Base-by-base conservation (phyloP, 306 rosid species). In the Chamaecrista fasciculata region DNA sequence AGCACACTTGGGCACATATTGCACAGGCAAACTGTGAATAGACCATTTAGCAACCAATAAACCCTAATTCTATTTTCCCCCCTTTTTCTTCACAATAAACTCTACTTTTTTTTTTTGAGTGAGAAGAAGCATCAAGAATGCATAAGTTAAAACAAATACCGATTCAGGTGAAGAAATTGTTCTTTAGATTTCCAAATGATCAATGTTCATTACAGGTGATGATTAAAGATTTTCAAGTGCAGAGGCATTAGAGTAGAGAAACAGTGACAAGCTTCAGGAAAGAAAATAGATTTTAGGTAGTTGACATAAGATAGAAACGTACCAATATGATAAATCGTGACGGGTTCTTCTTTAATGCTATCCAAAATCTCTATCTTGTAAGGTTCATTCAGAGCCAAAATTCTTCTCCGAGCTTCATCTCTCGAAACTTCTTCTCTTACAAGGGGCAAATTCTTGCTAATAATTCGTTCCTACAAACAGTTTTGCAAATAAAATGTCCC, bases 301-400 rank as follows among this genome's bases (percentile, higher is more conserved):
- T n/a, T n/a, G n/a, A n/a, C n/a, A n/a, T n/a, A n/a, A n/a, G n/a
- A n/a, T n/a, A n/a, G n/a, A n/a, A n/a, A n/a, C n/a, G n/a, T n/a
- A 91, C 96, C 99, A 73, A 94, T 89, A 63, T 94, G 97, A 86
- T 91, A 94, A 71, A 94, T 84, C 60, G 96, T 91, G 68, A 94
- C 89, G 70, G 86, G 77, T 5, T 94, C 99, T 62, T 94, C 99
- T 77, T 87, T 91, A 69, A 94, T 91, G 74, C 89, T 80, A 43
- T 91, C 95, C 85, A 94, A 86, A 82, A 94, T 89, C 89, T 94
- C 97, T 66, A 94, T 70, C 72, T 94, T 91, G 91, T 91, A 94
- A 10, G 97, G 95, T 80, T 94, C 97, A 24, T 91, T 91, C 80
- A 91, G 79, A 70, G 89, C 82, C 72, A 23, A 49, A 69, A 91